These are phyloP conservation scores for Sugiyamaella qingdaonensis DNA, from an alignment of 805 yeast species.

Conservation along the genomic window DNA sequence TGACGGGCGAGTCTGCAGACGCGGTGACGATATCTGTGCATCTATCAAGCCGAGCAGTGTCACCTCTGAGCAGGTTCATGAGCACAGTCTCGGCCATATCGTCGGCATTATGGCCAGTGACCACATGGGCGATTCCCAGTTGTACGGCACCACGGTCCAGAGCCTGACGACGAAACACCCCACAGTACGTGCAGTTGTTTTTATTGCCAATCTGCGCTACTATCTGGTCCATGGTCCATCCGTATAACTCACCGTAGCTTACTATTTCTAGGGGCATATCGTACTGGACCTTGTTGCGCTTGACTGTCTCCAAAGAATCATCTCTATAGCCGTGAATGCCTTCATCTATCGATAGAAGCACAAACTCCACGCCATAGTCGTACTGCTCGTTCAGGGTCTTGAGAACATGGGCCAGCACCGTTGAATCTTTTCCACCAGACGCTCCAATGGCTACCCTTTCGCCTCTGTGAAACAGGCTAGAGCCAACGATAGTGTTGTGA, in stretches of 20 bases:
- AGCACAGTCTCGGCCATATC: constrained; percentile 98
- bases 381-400: constrained; percentile 85
- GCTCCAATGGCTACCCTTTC: constrained; percentile 97
- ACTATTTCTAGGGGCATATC: constrained; percentile 74
- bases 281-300: constrained; percentile 84
- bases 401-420: constrained; percentile 85
- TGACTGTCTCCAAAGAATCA: constrained; percentile 94
- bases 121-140: constrained; percentile 80
- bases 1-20: constrained; percentile 75
- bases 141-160: constrained; percentile 92
- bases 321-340: constrained; percentile 97
- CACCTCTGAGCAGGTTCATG: constrained; percentile 95
- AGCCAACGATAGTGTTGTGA: constrained; percentile 76
- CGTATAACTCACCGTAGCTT: constrained; percentile 81
- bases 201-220: constrained; percentile 91
- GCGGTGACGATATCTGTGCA: constrained; percentile 85
- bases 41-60: constrained; percentile 83
- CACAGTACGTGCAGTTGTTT: constrained; percentile 96
- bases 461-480: constrained; percentile 68
- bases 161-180: constrained; percentile 94
- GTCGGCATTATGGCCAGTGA: constrained; percentile 98
- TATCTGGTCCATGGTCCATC: constrained; percentile 99
- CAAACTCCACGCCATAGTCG: constrained; percentile 80
- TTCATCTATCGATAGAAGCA: constrained; percentile 85
- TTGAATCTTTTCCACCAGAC: constrained; percentile 97